Evolutionary conservation across 2,329 filamentous ascomycete species (phyloP).

Genomic region (Xylariaceae sp.): DNA sequence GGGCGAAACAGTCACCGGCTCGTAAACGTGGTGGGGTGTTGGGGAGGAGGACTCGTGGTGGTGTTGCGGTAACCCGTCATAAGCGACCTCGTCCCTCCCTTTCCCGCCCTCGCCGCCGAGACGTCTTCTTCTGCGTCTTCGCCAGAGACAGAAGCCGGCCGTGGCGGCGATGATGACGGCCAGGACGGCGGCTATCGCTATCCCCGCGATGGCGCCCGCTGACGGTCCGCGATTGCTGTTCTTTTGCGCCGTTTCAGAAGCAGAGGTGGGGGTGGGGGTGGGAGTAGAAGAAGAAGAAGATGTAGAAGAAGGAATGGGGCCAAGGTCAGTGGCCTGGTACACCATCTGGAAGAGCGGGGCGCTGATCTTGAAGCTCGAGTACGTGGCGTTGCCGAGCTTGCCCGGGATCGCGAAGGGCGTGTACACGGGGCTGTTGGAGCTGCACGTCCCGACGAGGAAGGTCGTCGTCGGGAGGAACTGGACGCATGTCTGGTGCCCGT

Average conservation of each 20-base stretch:
- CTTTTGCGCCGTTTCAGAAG: not conserved
- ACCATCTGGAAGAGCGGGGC: constrained; percentile 11
- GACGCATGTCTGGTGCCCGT: constrained; percentile 9
- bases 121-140: not conserved
- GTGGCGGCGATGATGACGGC: constrained; percentile 4
- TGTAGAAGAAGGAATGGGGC: not conserved
- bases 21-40: no score
- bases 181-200: constrained; percentile 4
- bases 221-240: constrained; percentile 1
- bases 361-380: constrained; percentile 7
- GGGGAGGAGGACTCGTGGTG: no score
- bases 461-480: constrained; percentile 10
- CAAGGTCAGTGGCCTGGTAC: constrained; percentile 9
- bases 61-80: no score
- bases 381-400: not conserved
- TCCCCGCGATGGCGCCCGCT: constrained; percentile 3
- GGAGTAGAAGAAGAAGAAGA: no score
- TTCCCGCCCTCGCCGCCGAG: no score
- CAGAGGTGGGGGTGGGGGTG: not conserved
- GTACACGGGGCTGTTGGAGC: constrained; percentile 1
- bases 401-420: constrained; percentile 9
- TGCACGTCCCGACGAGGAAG: constrained; percentile 13
- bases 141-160: constrained; percentile 7
- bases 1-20: no score
- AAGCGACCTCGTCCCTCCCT: no score